Conservation (phyloP, 139 green algal species). For the Volvox africanus region DNA sequence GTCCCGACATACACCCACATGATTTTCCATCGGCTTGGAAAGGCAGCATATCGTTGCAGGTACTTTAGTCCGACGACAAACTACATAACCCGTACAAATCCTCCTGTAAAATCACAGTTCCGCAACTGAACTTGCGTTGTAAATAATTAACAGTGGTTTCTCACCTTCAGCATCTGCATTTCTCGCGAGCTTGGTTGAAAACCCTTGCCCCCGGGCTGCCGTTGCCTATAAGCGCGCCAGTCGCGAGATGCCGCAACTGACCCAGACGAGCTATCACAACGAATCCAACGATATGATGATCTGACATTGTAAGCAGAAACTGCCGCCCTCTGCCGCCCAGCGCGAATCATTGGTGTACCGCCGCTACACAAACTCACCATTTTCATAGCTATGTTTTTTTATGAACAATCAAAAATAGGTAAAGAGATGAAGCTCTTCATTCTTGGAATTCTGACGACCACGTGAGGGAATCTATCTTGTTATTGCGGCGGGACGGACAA, state of each 20-base stretch:
- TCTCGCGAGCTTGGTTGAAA: conserved; percentile 15
- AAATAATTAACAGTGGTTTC: background rate
- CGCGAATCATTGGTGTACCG: background rate
- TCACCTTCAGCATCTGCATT: conserved; percentile 15
- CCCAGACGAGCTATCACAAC: background rate
- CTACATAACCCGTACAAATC: background rate
- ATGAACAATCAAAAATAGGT: too few species aligned
- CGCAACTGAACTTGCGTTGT: too few species aligned
- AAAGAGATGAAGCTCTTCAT: too few species aligned
- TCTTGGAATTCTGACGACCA: too few species aligned
- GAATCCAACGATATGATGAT: background rate
- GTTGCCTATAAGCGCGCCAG: too few species aligned
- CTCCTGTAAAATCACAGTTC: too few species aligned
- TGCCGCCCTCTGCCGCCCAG: background rate
- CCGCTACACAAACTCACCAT: too few species aligned
- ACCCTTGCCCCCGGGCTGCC: too few species aligned
- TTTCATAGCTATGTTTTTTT: too few species aligned
- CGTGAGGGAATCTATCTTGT: too few species aligned
- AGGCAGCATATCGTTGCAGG: background rate
- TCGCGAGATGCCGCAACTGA: background rate
- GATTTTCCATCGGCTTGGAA: too few species aligned
- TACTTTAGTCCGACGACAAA: background rate
- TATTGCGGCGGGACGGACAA: too few species aligned
- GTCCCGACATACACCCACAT: background rate
- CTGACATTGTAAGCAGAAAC: background rate